Conservation (phyloP, 352 stramenopile species). For the Phytopythium ostracodes region DNA sequence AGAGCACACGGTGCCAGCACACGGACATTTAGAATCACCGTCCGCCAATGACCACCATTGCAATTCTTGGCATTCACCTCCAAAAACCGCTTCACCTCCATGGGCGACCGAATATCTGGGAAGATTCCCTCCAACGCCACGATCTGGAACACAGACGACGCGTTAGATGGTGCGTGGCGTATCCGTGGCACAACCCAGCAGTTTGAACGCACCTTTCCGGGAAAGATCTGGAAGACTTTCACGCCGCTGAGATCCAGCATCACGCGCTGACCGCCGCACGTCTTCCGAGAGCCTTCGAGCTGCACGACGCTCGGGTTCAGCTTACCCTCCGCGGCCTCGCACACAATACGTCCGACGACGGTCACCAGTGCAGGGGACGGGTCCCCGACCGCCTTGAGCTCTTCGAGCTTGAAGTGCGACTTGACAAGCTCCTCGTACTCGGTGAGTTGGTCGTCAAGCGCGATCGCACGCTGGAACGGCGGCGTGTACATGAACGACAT, state of each 20-base stretch:
- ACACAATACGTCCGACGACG: slow-evolving; percentile 79
- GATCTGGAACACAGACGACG: slow-evolving; percentile 36
- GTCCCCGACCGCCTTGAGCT: slow-evolving; percentile 65
- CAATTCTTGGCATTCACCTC: slow-evolving; percentile 34
- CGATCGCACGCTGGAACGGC: slow-evolving; percentile 68
- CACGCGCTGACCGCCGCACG: slow-evolving; percentile 76
- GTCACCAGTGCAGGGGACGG: slow-evolving; percentile 71
- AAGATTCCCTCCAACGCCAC: slow-evolving; percentile 78
- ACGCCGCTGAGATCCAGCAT: slow-evolving; percentile 70
- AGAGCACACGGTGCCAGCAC: neutral
- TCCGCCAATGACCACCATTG: too few species aligned
- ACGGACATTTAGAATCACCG: neutral
- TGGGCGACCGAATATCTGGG: slow-evolving; percentile 58
- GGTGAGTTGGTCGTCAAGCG: slow-evolving; percentile 69
- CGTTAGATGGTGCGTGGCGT: slow-evolving; percentile 5
- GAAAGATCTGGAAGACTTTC: slow-evolving; percentile 74
- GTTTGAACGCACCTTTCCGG: slow-evolving; percentile 55
- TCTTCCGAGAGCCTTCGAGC: slow-evolving; percentile 78
- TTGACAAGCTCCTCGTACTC: slow-evolving; percentile 79
- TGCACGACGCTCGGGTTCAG: slow-evolving; percentile 80
- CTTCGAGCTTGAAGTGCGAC: slow-evolving; percentile 50
- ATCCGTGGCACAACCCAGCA: neutral
- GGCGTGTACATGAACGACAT: slow-evolving; percentile 85
- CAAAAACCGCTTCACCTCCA: slow-evolving; percentile 75
- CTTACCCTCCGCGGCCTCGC: slow-evolving; percentile 79